These are phyloP conservation scores for Lactifluus volemus DNA, from an alignment of 768 basidiomycete genomes.

Conservation along the genomic window DNA sequence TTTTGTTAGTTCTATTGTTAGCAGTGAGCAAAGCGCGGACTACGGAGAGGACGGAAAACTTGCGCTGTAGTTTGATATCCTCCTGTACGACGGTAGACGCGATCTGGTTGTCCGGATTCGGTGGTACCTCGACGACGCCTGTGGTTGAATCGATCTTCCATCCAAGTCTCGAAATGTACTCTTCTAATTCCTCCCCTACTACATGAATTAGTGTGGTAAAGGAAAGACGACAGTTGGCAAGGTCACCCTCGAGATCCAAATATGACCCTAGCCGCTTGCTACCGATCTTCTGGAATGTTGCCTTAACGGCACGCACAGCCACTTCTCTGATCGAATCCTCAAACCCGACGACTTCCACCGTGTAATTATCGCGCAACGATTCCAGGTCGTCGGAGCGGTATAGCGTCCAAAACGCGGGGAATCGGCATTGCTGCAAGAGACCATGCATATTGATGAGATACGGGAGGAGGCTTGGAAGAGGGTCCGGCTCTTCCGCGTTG, in stretches of 20 bases:
- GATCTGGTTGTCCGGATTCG: constrained; percentile 84
- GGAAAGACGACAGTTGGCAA: neutral
- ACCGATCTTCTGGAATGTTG: constrained; percentile 69
- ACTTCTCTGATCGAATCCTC: constrained; percentile 77
- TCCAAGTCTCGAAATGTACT: constrained; percentile 53
- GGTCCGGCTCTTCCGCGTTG: constrained; percentile 72
- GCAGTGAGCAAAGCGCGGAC: constrained; percentile 6
- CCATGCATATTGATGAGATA: constrained; percentile 56
- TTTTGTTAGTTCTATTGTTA: constrained; percentile 55
- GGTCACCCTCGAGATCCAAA: constrained; percentile 52
- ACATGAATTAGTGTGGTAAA: neutral
- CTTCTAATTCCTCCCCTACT: constrained; percentile 47
- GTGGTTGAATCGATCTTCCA: constrained; percentile 52
- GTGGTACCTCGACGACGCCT: constrained; percentile 58
- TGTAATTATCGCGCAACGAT: constrained; percentile 75
- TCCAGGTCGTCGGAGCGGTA: constrained; percentile 67
- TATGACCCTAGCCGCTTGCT: constrained; percentile 61
- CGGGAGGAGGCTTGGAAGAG: constrained; percentile 62
- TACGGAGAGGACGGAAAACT: constrained; percentile 25
- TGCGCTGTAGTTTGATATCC: constrained; percentile 72
- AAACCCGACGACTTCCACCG: constrained; percentile 74
- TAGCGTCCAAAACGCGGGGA: constrained; percentile 76
- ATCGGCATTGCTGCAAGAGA: constrained; percentile 75
- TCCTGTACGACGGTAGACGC: constrained; percentile 81
- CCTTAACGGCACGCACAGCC: constrained; percentile 65